phyloP scores from a whole-genome alignment of 2,329 filamentous ascomycete genomes.

The Dryadomyces sulphureus region DNA sequence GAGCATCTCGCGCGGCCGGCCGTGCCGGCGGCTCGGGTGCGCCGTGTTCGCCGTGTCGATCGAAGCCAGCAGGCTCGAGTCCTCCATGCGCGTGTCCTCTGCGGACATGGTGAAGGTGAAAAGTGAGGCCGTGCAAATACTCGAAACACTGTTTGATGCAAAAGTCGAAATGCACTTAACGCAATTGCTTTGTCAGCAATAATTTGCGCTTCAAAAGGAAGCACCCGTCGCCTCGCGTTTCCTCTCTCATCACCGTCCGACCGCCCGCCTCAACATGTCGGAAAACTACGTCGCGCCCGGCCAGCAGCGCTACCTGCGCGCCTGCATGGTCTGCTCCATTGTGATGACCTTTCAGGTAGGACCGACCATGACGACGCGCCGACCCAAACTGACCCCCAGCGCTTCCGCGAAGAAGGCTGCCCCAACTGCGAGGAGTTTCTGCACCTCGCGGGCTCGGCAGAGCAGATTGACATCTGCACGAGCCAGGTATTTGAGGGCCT shows the following conservation, averaged over 20 bases:
- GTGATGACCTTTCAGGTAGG: constrained; percentile 65
- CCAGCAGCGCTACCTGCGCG: constrained; percentile 77
- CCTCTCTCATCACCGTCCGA: background rate
- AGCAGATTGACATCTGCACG: constrained; percentile 83
- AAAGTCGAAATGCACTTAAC: too few species aligned
- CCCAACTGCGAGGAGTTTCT: constrained; percentile 95
- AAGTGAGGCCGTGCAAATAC: too few species aligned
- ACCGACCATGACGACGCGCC: background rate
- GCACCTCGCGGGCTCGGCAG: constrained; percentile 61
- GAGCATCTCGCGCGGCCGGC: constrained; percentile 24
- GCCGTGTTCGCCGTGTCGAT: constrained; percentile 2
- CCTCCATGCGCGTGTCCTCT: constrained; percentile 16
- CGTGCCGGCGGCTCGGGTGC: constrained; percentile 1
- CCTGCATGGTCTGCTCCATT: constrained; percentile 97
- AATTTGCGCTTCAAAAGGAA: too few species aligned
- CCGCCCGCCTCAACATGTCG: constrained; percentile 19
- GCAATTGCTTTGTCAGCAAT: too few species aligned
- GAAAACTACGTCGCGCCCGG: constrained; percentile 54
- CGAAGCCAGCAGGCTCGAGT: constrained; percentile 4
- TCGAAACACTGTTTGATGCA: too few species aligned
- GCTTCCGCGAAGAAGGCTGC: constrained; percentile 77
- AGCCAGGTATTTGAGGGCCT: constrained; percentile 92
- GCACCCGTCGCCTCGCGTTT: background rate
- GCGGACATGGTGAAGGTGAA: too few species aligned
- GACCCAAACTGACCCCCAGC: constrained; percentile 29